Conservation (phyloP, 2,329 filamentous ascomycete genomes). For the Exophiala mesophila region DNA sequence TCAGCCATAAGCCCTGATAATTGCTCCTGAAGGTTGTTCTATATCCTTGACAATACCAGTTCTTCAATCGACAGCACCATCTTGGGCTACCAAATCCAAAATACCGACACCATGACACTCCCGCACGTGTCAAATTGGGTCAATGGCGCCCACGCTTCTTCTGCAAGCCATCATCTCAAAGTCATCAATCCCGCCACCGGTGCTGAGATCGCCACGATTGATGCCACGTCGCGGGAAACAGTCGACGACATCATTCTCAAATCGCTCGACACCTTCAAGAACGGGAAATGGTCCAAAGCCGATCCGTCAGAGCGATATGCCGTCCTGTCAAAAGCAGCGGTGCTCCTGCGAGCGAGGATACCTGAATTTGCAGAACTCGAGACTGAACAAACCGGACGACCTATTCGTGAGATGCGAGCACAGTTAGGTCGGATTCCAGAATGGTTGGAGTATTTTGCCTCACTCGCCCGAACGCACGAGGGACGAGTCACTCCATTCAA, state of each 20-base stretch:
- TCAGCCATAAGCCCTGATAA: no score
- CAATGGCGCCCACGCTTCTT: conserved; percentile 25
- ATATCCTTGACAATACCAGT: no score
- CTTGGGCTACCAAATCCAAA: no score
- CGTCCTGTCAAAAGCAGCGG: conserved; percentile 57
- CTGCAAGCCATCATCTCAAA: conserved; percentile 20
- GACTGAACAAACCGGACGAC: conserved; percentile 63
- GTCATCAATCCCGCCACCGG: conserved; percentile 33
- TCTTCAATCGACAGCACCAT: no score
- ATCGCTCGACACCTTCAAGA: conserved; percentile 38
- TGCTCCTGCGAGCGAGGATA: conserved; percentile 50
- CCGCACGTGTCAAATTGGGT: conserved; percentile 29
- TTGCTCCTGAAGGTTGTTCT: no score
- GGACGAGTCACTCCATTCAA: conserved; percentile 60
- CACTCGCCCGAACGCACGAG: conserved; percentile 63
- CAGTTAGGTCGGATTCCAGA: conserved; percentile 54
- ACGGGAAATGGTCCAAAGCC: conserved; percentile 53
- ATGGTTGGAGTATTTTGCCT: conserved; percentile 69
- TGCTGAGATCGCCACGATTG: conserved; percentile 36
- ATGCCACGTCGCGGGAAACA: conserved; percentile 52
- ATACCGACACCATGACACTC: background rate
- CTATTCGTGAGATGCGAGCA: conserved; percentile 64
- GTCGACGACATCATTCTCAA: conserved; percentile 48
- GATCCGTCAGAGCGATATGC: conserved; percentile 56
- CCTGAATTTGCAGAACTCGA: conserved; percentile 58